These are phyloP conservation scores for Brassica carinata DNA, from an alignment of 345 rosid genomes.

Conservation along the genomic window DNA sequence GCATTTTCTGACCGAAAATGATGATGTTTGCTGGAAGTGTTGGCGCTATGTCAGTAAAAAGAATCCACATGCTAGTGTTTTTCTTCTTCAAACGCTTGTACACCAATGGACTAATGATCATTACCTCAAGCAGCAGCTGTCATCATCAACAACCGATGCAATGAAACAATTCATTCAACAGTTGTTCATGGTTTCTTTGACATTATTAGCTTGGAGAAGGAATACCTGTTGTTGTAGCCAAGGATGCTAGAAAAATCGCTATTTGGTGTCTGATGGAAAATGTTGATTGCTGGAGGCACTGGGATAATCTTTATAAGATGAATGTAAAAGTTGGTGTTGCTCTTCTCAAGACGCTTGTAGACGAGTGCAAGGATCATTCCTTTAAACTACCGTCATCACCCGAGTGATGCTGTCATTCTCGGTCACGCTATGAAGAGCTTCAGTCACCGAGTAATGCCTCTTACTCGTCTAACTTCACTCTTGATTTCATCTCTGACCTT, in stretches of 20 bases:
- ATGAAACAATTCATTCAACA: not conserved
- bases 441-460: not conserved
- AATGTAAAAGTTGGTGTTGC: not conserved
- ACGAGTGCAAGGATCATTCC: not conserved
- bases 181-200: not conserved
- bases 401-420: too few species aligned
- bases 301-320: not conserved
- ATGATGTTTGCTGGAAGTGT: too few species aligned
- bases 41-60: too few species aligned
- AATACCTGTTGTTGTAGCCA: too few species aligned
- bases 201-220: not conserved
- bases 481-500: too few species aligned
- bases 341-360: not conserved
- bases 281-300: not conserved
- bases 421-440: not conserved
- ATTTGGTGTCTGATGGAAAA: not conserved
- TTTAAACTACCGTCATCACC: too few species aligned
- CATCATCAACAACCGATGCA: too few species aligned
- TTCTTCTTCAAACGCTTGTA: not conserved
- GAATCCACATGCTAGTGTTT: too few species aligned
- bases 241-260: not conserved
- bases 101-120: not conserved
- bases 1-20: too few species aligned
- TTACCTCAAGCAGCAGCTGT: too few species aligned
- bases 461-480: too few species aligned